Percentiles rank a stretch among this genome's conserved stretches.
phyloP scores from a whole-genome alignment of 2,329 filamentous ascomycete genomes.

The Clarireedia paspali region DNA sequence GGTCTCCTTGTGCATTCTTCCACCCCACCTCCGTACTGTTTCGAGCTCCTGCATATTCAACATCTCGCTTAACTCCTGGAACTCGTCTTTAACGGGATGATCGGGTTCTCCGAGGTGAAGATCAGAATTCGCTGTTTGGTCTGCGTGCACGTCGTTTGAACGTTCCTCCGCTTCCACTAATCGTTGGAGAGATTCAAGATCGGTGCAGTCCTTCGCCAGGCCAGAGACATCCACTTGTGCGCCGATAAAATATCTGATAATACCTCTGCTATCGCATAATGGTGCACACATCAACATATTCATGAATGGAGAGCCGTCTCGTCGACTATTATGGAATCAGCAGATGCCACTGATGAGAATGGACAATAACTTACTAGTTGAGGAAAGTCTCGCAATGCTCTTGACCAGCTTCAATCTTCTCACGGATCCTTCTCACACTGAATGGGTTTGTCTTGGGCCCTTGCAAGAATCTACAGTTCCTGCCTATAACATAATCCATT shows the following conservation, averaged over 20 bases:
- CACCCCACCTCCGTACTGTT: constrained; percentile 54
- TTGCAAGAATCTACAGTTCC: constrained; percentile 73
- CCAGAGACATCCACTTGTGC: constrained; percentile 60
- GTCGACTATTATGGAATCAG: constrained; percentile 36
- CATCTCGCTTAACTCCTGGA: constrained; percentile 61
- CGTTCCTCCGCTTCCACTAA: constrained; percentile 29
- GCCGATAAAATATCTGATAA: constrained; percentile 56
- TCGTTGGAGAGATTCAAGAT: constrained; percentile 48
- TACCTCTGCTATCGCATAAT: constrained; percentile 53
- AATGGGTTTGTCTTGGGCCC: constrained; percentile 61
- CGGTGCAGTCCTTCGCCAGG: constrained; percentile 51
- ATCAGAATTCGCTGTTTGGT: constrained; percentile 13
- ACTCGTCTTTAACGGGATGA: constrained; percentile 46
- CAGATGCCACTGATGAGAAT: neutral
- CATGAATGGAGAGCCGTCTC: constrained; percentile 61
- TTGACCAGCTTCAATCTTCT: constrained; percentile 53
- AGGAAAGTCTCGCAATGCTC: constrained; percentile 69
- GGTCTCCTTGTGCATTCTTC: constrained; percentile 48
- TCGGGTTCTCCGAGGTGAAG: neutral
- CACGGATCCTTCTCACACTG: constrained; percentile 53
- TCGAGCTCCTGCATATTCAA: constrained; percentile 61
- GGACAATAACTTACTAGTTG: constrained; percentile 49
- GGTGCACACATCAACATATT: constrained; percentile 59
- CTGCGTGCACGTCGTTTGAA: constrained; percentile 24
- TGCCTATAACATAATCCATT: constrained; percentile 63